phyloP scores from a whole-genome alignment of 2,329 filamentous ascomycete species.

The Phialocephala subalpina region DNA sequence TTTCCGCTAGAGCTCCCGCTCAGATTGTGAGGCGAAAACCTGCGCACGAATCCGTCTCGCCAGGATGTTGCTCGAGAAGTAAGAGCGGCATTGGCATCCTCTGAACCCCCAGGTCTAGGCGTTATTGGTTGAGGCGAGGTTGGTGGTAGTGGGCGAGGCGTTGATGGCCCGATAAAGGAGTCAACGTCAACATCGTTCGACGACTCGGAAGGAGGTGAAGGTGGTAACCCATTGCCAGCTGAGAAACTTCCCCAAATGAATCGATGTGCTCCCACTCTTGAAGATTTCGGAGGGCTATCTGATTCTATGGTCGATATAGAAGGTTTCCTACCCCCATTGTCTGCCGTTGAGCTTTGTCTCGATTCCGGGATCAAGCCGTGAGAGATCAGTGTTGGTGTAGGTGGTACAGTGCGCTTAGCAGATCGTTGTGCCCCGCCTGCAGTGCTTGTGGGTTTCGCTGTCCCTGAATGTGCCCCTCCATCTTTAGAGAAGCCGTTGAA shows the following conservation, averaged over 20 bases:
- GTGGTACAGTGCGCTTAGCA: slow-evolving; percentile 30
- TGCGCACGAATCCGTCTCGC: slow-evolving; percentile 32
- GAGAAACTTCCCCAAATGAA: slow-evolving; percentile 42
- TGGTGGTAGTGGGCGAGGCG: slow-evolving; percentile 30
- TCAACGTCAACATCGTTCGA: slow-evolving; percentile 31
- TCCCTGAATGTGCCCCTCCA: slow-evolving; percentile 20
- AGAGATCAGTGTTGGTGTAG: slow-evolving; percentile 35
- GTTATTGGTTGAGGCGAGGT: slow-evolving; percentile 15
- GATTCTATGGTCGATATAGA: slow-evolving; percentile 33
- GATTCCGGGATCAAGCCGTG: slow-evolving; percentile 41
- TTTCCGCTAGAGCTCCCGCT: slow-evolving; percentile 24
- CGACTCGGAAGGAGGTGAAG: slow-evolving; percentile 31
- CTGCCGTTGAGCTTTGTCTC: slow-evolving; percentile 24
- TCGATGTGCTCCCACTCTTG: slow-evolving; percentile 33
- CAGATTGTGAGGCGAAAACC: slow-evolving; percentile 28
- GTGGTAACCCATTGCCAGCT: slow-evolving; percentile 23
- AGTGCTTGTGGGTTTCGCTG: slow-evolving; percentile 20
- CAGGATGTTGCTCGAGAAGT: slow-evolving; percentile 32
- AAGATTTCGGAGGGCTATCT: slow-evolving; percentile 15
- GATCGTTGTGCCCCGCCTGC: slow-evolving; percentile 17
- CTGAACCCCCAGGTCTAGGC: slow-evolving; percentile 5
- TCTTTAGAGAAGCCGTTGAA: slow-evolving; percentile 40
- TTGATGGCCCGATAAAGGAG: slow-evolving; percentile 32
- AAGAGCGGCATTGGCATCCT: slow-evolving; percentile 15
- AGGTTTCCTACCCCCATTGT: slow-evolving; percentile 23